Evolutionary conservation across 352 stramenopile genomes (phyloP), one percentile per base, ranked within the genome.

Genomic region (Phytophthora fragariaefolia): DNA sequence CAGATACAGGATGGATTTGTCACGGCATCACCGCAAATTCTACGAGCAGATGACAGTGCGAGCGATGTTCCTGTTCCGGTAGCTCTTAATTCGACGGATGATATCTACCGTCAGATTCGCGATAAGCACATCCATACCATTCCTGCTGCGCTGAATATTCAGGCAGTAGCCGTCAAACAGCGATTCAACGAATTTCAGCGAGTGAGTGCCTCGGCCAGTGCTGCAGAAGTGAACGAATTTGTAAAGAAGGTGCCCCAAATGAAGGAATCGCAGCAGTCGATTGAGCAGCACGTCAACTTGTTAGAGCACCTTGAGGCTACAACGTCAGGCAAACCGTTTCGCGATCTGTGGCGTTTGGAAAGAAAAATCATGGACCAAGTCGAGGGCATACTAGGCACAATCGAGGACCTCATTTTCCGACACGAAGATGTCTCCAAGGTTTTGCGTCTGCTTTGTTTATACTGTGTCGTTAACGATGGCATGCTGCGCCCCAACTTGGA

Each of bases 181-280:
- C 72, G 71, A 38, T 93, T 86, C 51, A 58, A 62, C 7, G 63
- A 77, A n/a, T 90, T 92, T 38, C 85, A 92, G 32, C 53, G 42
- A 12, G 77, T 74, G 3, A 86, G 77, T 48, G 42, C 63, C 8
- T 74, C 60, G 0, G 83, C 83, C 2, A 78, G 78, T 0, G 73
- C 83, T 2, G 74, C 81, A 24, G 82, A 93, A 65, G 75, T 93
- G 32, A 83, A 92, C 34, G 82, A 81, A 24, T 91, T 91, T 46
- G 79, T 95, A n/a, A 88, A 85, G 38, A 66, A 53, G 2, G 79
- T 92, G 15, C 84, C 84, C 17, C 63, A 79, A 18, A 83, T 92
- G 65, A 89, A 92, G 34, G 56, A 66, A 24, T 76, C 63, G 0
- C 85, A 93, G 38, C 71, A 87, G 22, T 55, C 73, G 1, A 66